These are phyloP conservation scores for Phytophthora citrophthora DNA, from an alignment of 352 stramenopile genomes.

Conservation along the genomic window DNA sequence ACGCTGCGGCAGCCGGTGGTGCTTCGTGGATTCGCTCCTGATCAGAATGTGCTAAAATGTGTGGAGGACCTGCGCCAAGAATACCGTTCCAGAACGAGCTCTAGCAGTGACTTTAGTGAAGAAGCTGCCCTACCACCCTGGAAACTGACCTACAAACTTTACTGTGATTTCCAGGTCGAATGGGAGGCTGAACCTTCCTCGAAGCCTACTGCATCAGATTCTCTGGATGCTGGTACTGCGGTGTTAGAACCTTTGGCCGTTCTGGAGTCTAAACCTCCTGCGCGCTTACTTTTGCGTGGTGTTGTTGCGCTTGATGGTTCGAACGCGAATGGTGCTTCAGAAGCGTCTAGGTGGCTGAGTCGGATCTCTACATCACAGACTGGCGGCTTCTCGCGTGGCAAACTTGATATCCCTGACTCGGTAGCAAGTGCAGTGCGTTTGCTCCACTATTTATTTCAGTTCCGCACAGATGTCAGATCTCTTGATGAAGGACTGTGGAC, in stretches of 20 bases:
- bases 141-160: constrained; percentile 78
- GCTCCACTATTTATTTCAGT: constrained; percentile 68
- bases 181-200: constrained; percentile 42
- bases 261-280: constrained; percentile 16
- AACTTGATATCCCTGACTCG: constrained; percentile 31
- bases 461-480: constrained; percentile 23
- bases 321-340: constrained; percentile 22
- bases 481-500: constrained; percentile 64
- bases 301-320: constrained; percentile 27
- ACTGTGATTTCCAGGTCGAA: constrained; percentile 73
- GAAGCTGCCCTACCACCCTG: constrained; percentile 55
- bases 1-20: constrained; percentile 25
- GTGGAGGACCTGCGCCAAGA: constrained; percentile 58
- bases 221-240: not conserved
- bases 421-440: constrained; percentile 59
- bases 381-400: constrained; percentile 7
- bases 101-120: constrained; percentile 1
- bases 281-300: constrained; percentile 26
- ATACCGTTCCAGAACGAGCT: constrained; percentile 5
- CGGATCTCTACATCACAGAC: constrained; percentile 21
- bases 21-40: constrained; percentile 56
- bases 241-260: constrained; percentile 21
- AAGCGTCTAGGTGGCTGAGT: constrained; percentile 30
- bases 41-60: constrained; percentile 85
- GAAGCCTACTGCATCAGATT: constrained; percentile 2